Percentiles rank a stretch among this genome's conserved stretches.
Evolutionary conservation across 1,284 basidiomycete genomes (phyloP).

Genomic region (Kalmanozyma brasiliensis): DNA sequence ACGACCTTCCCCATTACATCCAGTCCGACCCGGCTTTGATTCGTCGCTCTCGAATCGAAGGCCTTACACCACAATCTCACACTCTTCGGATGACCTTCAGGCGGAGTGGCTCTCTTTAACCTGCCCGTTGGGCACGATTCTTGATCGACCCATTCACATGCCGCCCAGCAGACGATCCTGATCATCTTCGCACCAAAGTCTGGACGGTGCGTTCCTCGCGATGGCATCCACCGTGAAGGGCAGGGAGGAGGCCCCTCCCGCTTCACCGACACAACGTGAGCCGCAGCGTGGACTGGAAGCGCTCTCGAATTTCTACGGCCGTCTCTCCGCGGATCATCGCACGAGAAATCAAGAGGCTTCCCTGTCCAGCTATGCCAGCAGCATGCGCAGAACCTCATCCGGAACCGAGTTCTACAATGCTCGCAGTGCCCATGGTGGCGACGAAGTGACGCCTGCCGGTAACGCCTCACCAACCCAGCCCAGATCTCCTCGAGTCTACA

Average conservation of each 20-base stretch:
- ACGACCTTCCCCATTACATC: no score
- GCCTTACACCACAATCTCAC: no score
- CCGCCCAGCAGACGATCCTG: neutral
- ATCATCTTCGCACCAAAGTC: neutral
- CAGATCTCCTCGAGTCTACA: slow-evolving; percentile 33
- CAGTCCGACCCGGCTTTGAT: no score
- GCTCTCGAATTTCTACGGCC: slow-evolving; percentile 44
- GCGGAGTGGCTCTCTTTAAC: no score
- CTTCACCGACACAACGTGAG: slow-evolving; percentile 24
- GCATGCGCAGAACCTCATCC: slow-evolving; percentile 34
- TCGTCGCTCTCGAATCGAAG: no score
- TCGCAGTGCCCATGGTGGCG: slow-evolving; percentile 20
- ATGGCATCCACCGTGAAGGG: slow-evolving; percentile 24
- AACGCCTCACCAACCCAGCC: slow-evolving; percentile 4
- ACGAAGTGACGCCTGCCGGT: slow-evolving; percentile 3
- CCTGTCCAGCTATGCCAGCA: slow-evolving; percentile 31
- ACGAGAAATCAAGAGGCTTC: slow-evolving; percentile 22
- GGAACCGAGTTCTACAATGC: slow-evolving; percentile 30
- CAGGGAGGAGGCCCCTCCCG: slow-evolving; percentile 10
- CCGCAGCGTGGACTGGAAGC: slow-evolving; percentile 42
- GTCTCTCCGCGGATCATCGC: slow-evolving; percentile 37
- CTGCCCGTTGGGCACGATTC: no score
- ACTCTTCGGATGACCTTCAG: no score
- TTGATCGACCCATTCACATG: slow-evolving; percentile 9
- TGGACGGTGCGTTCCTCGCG: neutral